Conservation (phyloP, 805 yeast genomes). For the Yarrowia deformans region DNA sequence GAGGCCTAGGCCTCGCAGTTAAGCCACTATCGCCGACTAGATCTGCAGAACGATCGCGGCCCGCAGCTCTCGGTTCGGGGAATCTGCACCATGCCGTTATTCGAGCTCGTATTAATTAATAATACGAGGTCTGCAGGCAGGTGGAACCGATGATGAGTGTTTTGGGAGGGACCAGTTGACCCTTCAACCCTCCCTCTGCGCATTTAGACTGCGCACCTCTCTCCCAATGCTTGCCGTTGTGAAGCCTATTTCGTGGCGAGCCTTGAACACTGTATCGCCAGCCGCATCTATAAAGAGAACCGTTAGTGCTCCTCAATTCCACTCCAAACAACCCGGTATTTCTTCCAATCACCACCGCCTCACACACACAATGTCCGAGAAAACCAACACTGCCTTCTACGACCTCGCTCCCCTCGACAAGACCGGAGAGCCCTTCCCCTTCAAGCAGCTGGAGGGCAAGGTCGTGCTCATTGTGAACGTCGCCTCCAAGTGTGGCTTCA, state of each 20-base stretch:
- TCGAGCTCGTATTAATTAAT: constrained; percentile 18
- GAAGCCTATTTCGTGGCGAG: constrained; percentile 36
- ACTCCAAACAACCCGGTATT: not conserved
- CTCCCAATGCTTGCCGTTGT: constrained; percentile 13
- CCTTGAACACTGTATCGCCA: constrained; percentile 4
- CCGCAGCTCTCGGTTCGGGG: constrained; percentile 1
- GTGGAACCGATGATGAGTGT: constrained; percentile 18
- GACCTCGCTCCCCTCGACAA: constrained; percentile 69
- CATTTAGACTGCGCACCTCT: not conserved
- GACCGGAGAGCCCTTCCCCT: constrained; percentile 65
- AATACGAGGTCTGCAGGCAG: constrained; percentile 35
- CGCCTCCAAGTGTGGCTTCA: constrained; percentile 83
- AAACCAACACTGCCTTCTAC: constrained; percentile 60
- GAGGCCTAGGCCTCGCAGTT: constrained; percentile 20
- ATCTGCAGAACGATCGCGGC: not conserved
- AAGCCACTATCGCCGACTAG: not conserved
- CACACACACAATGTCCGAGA: constrained; percentile 22
- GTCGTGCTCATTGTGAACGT: constrained; percentile 85
- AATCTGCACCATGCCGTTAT: not conserved
- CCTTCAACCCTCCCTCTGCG: not conserved
- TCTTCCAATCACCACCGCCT: not conserved
- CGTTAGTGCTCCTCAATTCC: constrained; percentile 12
- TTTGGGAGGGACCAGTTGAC: constrained; percentile 3
- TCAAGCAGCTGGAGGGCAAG: constrained; percentile 72
- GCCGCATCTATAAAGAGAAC: constrained; percentile 36